These are phyloP conservation scores for Coix lacrymajobi DNA, from an alignment of 176 grass and related monocot genomes.

Conservation along the genomic window DNA sequence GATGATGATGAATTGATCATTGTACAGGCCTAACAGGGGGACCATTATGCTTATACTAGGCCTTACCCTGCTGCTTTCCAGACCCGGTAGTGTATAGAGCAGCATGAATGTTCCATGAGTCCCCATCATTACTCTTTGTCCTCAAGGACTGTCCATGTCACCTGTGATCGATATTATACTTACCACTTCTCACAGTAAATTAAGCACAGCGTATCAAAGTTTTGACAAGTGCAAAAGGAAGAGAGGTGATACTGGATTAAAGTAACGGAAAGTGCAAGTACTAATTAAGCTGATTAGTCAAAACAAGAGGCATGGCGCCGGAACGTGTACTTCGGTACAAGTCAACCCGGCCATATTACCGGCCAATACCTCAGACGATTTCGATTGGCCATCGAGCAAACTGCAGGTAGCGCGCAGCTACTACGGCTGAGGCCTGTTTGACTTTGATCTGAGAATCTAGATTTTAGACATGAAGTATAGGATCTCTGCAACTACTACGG, in stretches of 20 bases:
- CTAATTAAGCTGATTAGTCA: background rate
- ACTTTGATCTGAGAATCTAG: no score
- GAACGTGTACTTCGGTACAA: background rate
- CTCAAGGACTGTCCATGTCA: background rate
- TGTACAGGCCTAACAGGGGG: background rate
- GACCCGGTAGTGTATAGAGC: background rate
- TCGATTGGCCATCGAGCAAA: no score
- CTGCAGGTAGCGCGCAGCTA: no score
- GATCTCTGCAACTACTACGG: no score
- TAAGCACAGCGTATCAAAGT: background rate
- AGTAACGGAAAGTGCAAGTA: background rate
- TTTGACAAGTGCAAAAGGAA: background rate
- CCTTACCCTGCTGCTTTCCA: background rate
- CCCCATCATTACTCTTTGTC: background rate
- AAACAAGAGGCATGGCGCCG: background rate
- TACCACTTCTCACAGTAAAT: background rate
- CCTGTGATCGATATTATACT: background rate
- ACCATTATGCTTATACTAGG: background rate
- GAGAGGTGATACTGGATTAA: background rate
- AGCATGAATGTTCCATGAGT: background rate
- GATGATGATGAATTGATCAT: background rate
- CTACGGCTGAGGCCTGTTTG: no score
- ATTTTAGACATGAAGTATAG: no score
- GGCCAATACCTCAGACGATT: no score
- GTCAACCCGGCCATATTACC: background rate